Evolutionary conservation across 2,329 filamentous ascomycete genomes (phyloP).

Genomic region (Aspergillus alliaceus): DNA sequence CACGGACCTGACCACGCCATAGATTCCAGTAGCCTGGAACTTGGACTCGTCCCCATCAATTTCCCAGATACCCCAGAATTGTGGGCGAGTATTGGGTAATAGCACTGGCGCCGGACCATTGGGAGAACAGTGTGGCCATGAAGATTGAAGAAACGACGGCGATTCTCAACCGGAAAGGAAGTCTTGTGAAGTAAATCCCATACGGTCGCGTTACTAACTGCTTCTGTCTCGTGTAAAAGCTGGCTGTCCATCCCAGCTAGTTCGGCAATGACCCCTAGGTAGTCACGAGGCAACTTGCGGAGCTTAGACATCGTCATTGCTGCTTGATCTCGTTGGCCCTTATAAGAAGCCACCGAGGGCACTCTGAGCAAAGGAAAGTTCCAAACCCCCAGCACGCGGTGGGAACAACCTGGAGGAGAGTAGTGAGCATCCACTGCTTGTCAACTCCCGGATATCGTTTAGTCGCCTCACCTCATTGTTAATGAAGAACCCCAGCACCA

Average conservation of each 20-base stretch:
- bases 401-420: constrained; percentile 19
- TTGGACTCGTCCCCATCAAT: constrained; percentile 29
- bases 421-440: constrained; percentile 25
- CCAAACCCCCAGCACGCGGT: constrained; percentile 16
- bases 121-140: constrained; percentile 41
- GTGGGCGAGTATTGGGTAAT: constrained; percentile 48
- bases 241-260: constrained; percentile 26
- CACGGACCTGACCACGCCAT: constrained; percentile 46
- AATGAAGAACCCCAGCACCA: constrained; percentile 22
- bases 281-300: constrained; percentile 37
- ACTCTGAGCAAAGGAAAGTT: constrained; percentile 19
- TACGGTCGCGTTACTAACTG: constrained; percentile 29
- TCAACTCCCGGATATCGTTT: constrained; percentile 13
- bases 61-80: constrained; percentile 42
- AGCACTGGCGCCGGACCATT: constrained; percentile 48
- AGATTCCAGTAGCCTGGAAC: constrained; percentile 46
- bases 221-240: constrained; percentile 37
- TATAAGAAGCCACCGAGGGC: constrained; percentile 22
- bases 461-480: constrained; percentile 22
- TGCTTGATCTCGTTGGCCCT: constrained; percentile 13
- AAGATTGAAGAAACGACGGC: constrained; percentile 40
- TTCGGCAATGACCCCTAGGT: constrained; percentile 32
- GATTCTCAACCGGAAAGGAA: constrained; percentile 37
- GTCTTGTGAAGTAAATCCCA: constrained; percentile 38
- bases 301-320: constrained; percentile 25